These are phyloP conservation scores for Epipyxis sp. DNA, from an alignment of 108 stramenopile genomes.

Conservation along the genomic window DNA sequence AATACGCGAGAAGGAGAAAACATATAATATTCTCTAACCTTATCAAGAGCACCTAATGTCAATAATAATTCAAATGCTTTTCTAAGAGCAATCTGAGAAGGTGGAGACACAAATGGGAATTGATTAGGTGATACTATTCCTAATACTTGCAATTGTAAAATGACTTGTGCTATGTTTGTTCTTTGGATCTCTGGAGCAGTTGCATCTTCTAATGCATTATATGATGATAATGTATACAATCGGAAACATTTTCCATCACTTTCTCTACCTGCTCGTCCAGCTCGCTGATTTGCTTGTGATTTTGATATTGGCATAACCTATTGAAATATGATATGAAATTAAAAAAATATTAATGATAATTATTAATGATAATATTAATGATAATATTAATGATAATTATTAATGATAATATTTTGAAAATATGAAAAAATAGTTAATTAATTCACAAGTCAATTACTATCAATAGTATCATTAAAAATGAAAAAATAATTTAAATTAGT, in stretches of 20 bases:
- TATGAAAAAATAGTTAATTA: no score
- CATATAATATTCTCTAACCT: no score
- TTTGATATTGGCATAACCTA: conserved; percentile 77
- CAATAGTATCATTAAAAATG: no score
- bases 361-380: no score
- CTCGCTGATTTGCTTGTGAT: conserved; percentile 81
- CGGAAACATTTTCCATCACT: conserved; percentile 78
- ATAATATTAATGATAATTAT: no score
- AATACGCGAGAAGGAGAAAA: no score
- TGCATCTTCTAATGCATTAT: conserved; percentile 24
- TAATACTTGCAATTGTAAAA: conserved; percentile 52
- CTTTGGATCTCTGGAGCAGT: conserved; percentile 44
- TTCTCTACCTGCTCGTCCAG: conserved; percentile 89
- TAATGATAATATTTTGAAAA: no score
- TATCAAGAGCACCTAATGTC: not conserved
- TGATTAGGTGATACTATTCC: conserved; percentile 35
- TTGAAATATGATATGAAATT: no score
- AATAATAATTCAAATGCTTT: not conserved
- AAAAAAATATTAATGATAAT: no score
- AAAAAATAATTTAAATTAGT: no score
- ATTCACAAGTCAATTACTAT: no score
- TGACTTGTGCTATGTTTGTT: conserved; percentile 40
- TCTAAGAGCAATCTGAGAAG: not conserved
- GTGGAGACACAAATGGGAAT: conserved; percentile 13
- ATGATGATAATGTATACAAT: conserved; percentile 59